Conservation (phyloP, 306 rosid genomes). For the Mucuna pruriens region DNA sequence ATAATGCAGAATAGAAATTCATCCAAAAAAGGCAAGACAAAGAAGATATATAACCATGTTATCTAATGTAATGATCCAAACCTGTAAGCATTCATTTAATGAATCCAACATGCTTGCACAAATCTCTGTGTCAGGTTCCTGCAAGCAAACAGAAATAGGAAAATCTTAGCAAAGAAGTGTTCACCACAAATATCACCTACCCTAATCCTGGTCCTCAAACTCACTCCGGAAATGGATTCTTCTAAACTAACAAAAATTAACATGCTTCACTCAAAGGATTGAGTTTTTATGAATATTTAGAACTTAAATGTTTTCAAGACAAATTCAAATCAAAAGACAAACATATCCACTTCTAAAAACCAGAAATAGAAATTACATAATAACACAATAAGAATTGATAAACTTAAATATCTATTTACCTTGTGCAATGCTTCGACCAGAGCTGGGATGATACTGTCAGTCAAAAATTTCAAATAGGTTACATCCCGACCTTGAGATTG, state of each 20-base stretch:
- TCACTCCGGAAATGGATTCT: background rate
- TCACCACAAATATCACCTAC: slow-evolving; percentile 3
- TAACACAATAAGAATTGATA: background rate
- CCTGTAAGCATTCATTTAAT: slow-evolving; percentile 95
- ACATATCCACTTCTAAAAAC: background rate
- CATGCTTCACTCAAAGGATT: slow-evolving; percentile 11
- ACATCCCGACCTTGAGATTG: slow-evolving; percentile 91
- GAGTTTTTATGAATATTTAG: slow-evolving; percentile 27
- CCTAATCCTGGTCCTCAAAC: slow-evolving; percentile 9
- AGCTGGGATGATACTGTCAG: slow-evolving; percentile 89
- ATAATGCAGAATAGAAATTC: background rate
- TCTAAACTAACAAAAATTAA: slow-evolving; percentile 7
- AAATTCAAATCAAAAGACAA: background rate
- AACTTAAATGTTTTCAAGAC: background rate
- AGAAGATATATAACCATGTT: background rate
- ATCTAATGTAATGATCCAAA: slow-evolving; percentile 36
- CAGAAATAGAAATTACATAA: background rate
- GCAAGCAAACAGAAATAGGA: slow-evolving; percentile 45
- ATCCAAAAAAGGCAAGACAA: background rate
- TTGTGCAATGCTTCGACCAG: slow-evolving; percentile 97
- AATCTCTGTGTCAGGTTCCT: slow-evolving; percentile 99
- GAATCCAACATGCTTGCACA: slow-evolving; percentile 96
- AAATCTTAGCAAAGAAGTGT: slow-evolving; percentile 30
- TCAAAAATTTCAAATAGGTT: slow-evolving; percentile 80
- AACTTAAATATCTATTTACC: slow-evolving; percentile 47